Evolutionary conservation across 495 filamentous ascomycete species (phyloP), one percentile per base, ranked within the genome.

Genomic region (Penicillium odoratum): DNA sequence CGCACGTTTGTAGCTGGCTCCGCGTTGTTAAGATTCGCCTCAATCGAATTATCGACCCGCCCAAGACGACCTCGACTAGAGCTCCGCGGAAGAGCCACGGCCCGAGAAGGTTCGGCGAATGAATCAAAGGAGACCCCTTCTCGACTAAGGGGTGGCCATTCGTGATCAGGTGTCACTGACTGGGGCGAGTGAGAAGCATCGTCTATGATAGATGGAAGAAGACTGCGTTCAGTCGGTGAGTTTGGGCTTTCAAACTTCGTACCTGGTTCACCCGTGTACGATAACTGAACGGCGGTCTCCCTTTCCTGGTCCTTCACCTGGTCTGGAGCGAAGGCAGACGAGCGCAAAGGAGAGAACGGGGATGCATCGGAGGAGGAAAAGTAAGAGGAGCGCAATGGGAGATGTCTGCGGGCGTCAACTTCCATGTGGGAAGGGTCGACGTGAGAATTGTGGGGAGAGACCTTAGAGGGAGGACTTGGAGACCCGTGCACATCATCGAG

Each of bases 31-130:
- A 96, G 68, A 38, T 87, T 91, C 43, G 92, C 92, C 58, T 90
- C 85, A 62, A 97, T 93, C 18, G 88, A 89, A 69, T 88, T 89
- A 57, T 96, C 92, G 13, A 96, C 88, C 25, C 76, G 74, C 13
- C 74, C 70, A 45, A 75, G 69, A 18, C 76, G 74, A 56, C 76
- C 68, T 52, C 75, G 70, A 61, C 74, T 80, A 30, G 80, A 64
- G 45, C 71, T 77, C 30, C 74, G 68, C 31, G 78, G 74, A 21
- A 70, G 13, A 31, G 65, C 60, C 4, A 44, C 42, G 16, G 48
- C 54, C 29, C 55, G 57, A 10, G 58, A 48, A 13, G 56, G 42
- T 8, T 67, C 69, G 51, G 64, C 52, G 8, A 54, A 43, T 29
- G 56, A 59, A 42, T 56, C 60, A 49, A 67, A 57, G 26, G 68